Conservation (phyloP, 2,329 filamentous ascomycete genomes). For the Teratosphaeria viscida region DNA sequence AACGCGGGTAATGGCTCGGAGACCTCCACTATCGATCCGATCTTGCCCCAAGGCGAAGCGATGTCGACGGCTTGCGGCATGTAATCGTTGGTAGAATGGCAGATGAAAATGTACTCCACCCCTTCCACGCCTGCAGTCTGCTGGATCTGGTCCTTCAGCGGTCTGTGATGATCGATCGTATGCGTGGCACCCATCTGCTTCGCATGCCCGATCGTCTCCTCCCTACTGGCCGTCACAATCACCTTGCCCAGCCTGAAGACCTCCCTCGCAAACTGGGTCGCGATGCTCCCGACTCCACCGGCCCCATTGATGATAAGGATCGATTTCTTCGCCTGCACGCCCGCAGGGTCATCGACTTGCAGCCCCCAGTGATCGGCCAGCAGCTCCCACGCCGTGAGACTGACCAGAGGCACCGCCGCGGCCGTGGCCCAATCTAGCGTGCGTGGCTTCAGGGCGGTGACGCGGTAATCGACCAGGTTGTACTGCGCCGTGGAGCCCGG, state of each 20-base stretch:
- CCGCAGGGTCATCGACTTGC: neutral
- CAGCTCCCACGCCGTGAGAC: neutral
- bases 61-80: neutral
- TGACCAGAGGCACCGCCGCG: neutral
- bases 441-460: neutral
- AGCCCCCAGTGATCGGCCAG: neutral
- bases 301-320: neutral
- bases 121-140: neutral
- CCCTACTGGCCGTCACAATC: neutral
- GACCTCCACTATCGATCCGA: neutral
- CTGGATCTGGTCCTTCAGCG: neutral
- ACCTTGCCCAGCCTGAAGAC: neutral
- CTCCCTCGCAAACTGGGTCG: neutral
- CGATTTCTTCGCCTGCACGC: neutral
- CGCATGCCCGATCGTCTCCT: neutral
- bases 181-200: neutral
- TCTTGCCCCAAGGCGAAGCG: neutral
- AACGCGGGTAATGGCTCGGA: neutral
- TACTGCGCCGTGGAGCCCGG: neutral
- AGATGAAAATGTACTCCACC: neutral
- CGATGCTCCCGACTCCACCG: neutral
- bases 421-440: neutral
- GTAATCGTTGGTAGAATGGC: neutral
- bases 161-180: neutral
- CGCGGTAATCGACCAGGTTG: neutral